Base-by-base conservation (phyloP, 176 grass and related monocot genomes). In the Musa itinerans region DNA sequence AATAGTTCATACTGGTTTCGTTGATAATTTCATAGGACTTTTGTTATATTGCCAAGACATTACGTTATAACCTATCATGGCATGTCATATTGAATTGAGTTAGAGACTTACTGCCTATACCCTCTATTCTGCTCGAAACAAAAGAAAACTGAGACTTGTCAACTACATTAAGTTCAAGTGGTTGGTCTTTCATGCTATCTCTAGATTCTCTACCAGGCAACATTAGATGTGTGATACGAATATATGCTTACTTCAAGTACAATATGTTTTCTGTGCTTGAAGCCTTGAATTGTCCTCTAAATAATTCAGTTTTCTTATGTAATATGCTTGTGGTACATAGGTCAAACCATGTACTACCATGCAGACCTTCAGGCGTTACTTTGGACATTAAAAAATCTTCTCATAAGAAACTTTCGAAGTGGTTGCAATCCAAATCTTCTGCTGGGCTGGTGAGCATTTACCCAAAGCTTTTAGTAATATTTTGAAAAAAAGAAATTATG, bases 371-470 rank as follows among this genome's bases (percentile, higher is more conserved):
- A 80, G 90, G 88, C 72, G 73, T 86, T 75, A 93, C 86, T 76
- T 80, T 98, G 83, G 90, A 98, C 81, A 93, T 98, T 54, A 98
- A 98, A 73, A 93, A 82, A 27, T 98, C 90, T 29, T 93, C 94
- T 76, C 88, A 98, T 75, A 98, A 93, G 79, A 98, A 93, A 73
- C 51, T 98, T 67, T 89, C 90, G 1, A 93, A 98, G 82, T 98
- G 94, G 94, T 65, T 98, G 73, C 88, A 89, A n/a, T 91, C 90
- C 76, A 98, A 98, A 84, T 81, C 84, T 87, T 91, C 84, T 34
- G 55, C 86, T 68, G 84, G 86, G 64, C 84, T 98, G 82, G 94
- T 98, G 86, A 89, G 90, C 55, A 73, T 80, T 23, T 9, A 24
- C 65, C 29, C 29, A 17, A 19, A 23, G 17, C 26, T 62, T 62